Evolutionary conservation across 345 rosid species (phyloP).

Genomic region (Citrus glauca): DNA sequence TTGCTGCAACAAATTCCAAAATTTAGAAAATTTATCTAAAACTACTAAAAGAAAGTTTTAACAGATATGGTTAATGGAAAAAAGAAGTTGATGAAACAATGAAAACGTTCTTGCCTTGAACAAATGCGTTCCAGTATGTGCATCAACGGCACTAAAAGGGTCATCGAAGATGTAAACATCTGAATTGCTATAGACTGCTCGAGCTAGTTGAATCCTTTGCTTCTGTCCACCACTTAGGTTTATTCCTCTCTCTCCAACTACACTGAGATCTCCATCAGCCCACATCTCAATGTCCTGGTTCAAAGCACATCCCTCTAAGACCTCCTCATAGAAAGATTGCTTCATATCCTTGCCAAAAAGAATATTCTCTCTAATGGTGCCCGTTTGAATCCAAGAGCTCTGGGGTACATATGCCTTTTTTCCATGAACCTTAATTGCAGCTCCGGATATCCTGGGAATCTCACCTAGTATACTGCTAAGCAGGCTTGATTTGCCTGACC

Average conservation of each 20-base stretch:
- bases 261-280: constrained; percentile 52
- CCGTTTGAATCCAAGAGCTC: constrained; percentile 80
- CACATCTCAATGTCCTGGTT: constrained; percentile 58
- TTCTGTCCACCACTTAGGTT: constrained; percentile 92
- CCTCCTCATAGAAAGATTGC: constrained; percentile 39
- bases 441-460: constrained; percentile 65
- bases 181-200: constrained; percentile 62
- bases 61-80: neutral
- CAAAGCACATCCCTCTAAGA: constrained; percentile 53
- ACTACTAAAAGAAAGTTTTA: neutral
- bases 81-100: neutral
- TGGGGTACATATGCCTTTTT: constrained; percentile 68
- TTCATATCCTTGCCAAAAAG: constrained; percentile 55
- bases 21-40: neutral
- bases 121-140: constrained; percentile 68
- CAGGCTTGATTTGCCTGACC: constrained; percentile 69
- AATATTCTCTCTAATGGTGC: constrained; percentile 66
- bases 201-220: constrained; percentile 76
- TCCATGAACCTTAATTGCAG: constrained; percentile 43
- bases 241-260: constrained; percentile 80
- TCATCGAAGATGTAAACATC: constrained; percentile 76
- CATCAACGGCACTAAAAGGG: constrained; percentile 78
- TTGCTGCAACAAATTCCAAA: constrained; percentile 36
- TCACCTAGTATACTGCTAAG: constrained; percentile 69
- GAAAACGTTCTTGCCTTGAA: constrained; percentile 47